Conservation (phyloP, 2,329 filamentous ascomycete species). For the Ophiocordyceps robertsii region DNA sequence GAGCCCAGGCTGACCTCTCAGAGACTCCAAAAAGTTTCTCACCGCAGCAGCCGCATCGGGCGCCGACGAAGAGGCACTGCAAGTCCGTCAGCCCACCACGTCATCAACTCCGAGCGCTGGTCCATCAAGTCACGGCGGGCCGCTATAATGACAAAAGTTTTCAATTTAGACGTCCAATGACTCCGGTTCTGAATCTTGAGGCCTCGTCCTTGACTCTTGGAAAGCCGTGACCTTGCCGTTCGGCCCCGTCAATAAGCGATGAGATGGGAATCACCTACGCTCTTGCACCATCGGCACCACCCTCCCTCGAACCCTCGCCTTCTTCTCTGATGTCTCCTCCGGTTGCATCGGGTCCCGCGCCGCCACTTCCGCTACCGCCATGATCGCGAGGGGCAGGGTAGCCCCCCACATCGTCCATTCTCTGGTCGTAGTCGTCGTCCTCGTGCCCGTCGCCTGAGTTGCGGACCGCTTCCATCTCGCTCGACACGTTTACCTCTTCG, state of each 20-base stretch:
- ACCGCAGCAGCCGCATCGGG: slow-evolving; percentile 66
- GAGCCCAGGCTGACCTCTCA: slow-evolving; percentile 43
- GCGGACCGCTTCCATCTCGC: slow-evolving; percentile 54
- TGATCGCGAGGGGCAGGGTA: slow-evolving; percentile 45
- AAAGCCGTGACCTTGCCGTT: slow-evolving; percentile 5
- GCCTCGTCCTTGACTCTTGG: slow-evolving; percentile 4
- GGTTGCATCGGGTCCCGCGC: slow-evolving; percentile 74
- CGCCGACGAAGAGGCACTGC: slow-evolving; percentile 45
- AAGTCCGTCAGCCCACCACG: slow-evolving; percentile 27
- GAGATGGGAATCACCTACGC: slow-evolving; percentile 67
- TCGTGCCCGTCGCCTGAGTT: slow-evolving; percentile 33
- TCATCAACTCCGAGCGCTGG: background rate
- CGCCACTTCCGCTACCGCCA: slow-evolving; percentile 53
- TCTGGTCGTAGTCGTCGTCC: slow-evolving; percentile 46
- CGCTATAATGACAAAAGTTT: slow-evolving; percentile 9
- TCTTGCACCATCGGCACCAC: slow-evolving; percentile 92
- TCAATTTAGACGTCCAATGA: slow-evolving; percentile 19
- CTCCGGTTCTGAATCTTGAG: slow-evolving; percentile 4
- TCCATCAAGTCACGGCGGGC: slow-evolving; percentile 6
- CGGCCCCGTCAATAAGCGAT: slow-evolving; percentile 12
- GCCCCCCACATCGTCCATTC: slow-evolving; percentile 50
- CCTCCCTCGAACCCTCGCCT: slow-evolving; percentile 76
- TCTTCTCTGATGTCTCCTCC: slow-evolving; percentile 87
- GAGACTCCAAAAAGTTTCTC: slow-evolving; percentile 76
- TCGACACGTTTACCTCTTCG: slow-evolving; percentile 69